Evolutionary conservation across 768 basidiomycete genomes (phyloP).

Genomic region (Exidia glandulosa): DNA sequence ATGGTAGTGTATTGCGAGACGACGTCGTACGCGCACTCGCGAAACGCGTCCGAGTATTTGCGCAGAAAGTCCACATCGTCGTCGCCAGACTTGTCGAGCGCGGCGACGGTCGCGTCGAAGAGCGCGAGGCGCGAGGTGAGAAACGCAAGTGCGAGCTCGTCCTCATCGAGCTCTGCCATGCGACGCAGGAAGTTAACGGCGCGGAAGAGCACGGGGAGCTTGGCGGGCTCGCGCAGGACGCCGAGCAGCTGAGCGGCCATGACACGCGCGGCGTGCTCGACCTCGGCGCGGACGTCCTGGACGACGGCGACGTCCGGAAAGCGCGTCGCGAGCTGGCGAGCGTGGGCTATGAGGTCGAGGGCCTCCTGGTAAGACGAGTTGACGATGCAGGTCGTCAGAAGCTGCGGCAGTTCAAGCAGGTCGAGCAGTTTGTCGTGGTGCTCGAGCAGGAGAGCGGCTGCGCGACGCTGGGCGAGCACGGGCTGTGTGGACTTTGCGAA

Average conservation of each 20-base stretch:
- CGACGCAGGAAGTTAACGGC: slow-evolving; percentile 77
- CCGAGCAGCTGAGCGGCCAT: slow-evolving; percentile 73
- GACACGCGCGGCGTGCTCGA: slow-evolving; percentile 34
- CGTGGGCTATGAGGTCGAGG: slow-evolving; percentile 71
- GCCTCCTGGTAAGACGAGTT: slow-evolving; percentile 91
- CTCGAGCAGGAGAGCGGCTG: slow-evolving; percentile 78
- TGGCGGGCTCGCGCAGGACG: slow-evolving; percentile 73
- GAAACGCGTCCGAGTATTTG: slow-evolving; percentile 81
- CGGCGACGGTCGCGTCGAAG: slow-evolving; percentile 39
- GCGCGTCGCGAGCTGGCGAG: slow-evolving; percentile 35
- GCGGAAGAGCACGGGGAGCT: slow-evolving; percentile 84
- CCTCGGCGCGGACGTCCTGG: slow-evolving; percentile 42
- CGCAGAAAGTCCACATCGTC: slow-evolving; percentile 71
- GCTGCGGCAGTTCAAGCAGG: slow-evolving; percentile 77
- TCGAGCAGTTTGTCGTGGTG: slow-evolving; percentile 90
- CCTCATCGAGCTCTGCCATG: slow-evolving; percentile 62
- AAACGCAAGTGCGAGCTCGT: slow-evolving; percentile 77
- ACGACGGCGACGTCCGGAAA: slow-evolving; percentile 32
- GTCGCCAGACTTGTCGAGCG: slow-evolving; percentile 37
- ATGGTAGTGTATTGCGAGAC: slow-evolving; percentile 83
- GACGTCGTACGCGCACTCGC: slow-evolving; percentile 88
- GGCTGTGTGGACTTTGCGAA: slow-evolving; percentile 53
- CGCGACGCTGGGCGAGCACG: slow-evolving; percentile 63
- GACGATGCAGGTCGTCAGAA: slow-evolving; percentile 88
- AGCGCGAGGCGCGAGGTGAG: slow-evolving; percentile 60